A percentile compares a stretch with the other conserved stretches of the same genome.
Evolutionary conservation across 1,284 basidiomycete species (phyloP).

Genomic region (Flammula alnicola): DNA sequence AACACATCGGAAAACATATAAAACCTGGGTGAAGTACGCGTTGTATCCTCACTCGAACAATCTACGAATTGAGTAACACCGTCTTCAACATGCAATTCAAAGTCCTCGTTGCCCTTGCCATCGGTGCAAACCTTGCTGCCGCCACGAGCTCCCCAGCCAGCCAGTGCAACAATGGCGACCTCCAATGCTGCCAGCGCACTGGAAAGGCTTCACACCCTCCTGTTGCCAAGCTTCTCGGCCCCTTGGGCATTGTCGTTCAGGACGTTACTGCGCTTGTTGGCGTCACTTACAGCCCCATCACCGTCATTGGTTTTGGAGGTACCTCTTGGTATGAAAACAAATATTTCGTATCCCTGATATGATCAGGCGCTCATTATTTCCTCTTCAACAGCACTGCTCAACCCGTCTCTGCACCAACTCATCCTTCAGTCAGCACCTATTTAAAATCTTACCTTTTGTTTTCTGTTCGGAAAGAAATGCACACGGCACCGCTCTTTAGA

Average conservation of each 20-base stretch:
- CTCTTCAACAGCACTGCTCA: constrained; percentile 27
- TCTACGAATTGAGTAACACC: not conserved
- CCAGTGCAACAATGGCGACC: constrained; percentile 11
- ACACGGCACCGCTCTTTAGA: constrained; percentile 19
- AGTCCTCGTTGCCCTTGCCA: constrained; percentile 25
- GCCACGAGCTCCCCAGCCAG: constrained; percentile 27
- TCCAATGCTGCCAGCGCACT: constrained; percentile 33
- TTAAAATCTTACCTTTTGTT: not conserved
- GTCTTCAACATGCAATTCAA: constrained; percentile 30
- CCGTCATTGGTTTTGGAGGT: constrained; percentile 24
- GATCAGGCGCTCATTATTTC: not conserved
- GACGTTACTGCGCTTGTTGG: constrained; percentile 33
- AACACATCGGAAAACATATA: not conserved
- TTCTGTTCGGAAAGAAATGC: too few relatives aligned
- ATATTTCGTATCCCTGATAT: not conserved
- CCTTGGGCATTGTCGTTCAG: constrained; percentile 32
- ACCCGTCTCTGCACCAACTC: constrained; percentile 35
- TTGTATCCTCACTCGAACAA: constrained; percentile 4
- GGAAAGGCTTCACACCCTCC: constrained; percentile 15
- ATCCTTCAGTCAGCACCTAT: constrained; percentile 17
- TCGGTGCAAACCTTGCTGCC: constrained; percentile 26
- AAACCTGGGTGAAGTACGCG: not conserved
- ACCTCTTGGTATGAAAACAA: constrained; percentile 14
- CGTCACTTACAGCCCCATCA: constrained; percentile 35
- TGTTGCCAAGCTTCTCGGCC: constrained; percentile 24